Conservation (phyloP, 176 grass and related monocot species). For the Aegilops bicornis region DNA sequence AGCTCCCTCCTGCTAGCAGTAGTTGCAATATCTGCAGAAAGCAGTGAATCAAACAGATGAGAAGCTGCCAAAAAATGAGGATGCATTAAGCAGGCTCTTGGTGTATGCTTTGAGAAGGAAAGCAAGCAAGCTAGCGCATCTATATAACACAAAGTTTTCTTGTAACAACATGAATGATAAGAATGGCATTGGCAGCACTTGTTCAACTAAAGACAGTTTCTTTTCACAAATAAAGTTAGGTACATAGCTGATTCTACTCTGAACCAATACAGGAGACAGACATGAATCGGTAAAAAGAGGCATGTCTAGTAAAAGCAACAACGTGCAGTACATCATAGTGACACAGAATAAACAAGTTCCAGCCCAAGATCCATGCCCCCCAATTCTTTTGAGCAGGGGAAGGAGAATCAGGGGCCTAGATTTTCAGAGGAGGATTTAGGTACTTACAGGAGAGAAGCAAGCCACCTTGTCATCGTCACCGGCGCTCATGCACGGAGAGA, state of each 20-base stretch:
- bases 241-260: neutral
- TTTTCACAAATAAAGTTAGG: neutral
- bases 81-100: neutral
- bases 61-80: neutral
- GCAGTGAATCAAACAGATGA: neutral
- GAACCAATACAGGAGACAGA: neutral
- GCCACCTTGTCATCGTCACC: too few species aligned
- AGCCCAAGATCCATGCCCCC: too few species aligned
- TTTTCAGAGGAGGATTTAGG: neutral
- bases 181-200: slow-evolving; percentile 4
- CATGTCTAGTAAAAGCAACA: too few species aligned
- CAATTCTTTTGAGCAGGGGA: too few species aligned
- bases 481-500: neutral
- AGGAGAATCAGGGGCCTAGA: too few species aligned
- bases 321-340: too few species aligned
- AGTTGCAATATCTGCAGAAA: neutral
- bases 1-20: neutral
- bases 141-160: neutral
- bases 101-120: neutral
- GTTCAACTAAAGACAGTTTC: neutral
- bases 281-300: neutral
- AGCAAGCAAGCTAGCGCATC: neutral
- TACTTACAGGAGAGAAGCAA: neutral
- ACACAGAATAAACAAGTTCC: too few species aligned
- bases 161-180: neutral